phyloP scores from a whole-genome alignment of 371 early-diverging fungal genomes.

The Coemansia linderi region DNA sequence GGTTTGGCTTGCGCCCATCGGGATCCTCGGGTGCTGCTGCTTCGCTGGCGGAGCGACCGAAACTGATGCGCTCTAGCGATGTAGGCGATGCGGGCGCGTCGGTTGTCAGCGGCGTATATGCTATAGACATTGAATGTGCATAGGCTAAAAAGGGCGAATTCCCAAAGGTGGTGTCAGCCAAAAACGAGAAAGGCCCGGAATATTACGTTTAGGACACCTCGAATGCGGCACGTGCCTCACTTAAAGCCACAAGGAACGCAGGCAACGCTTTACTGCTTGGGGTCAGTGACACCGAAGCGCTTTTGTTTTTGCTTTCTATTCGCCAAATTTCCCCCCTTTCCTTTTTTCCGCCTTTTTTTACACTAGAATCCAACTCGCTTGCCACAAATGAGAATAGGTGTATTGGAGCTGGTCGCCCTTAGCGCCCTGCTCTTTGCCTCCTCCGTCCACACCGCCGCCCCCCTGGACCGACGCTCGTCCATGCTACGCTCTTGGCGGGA shows the following conservation, averaged over 20 bases:
- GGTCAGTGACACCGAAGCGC: not conserved
- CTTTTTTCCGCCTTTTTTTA: not conserved
- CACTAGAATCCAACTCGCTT: not conserved
- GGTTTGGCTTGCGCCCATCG: not conserved
- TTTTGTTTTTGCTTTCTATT: not conserved
- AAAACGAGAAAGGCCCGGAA: not conserved
- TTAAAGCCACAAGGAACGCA: not conserved
- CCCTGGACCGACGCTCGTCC: not conserved
- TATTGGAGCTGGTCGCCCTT: conserved; percentile 21
- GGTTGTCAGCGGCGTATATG: conserved; percentile 28
- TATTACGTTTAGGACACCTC: not conserved
- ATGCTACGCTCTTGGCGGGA: conserved; percentile 22
- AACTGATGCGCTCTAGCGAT: conserved; percentile 11
- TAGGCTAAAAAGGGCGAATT: not conserved
- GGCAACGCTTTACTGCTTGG: not conserved
- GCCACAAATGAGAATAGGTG: conserved; percentile 19
- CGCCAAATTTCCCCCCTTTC: conserved; percentile 1
- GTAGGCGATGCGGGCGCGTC: not conserved
- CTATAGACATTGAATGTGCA: conserved; percentile 11
- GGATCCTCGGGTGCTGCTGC: not conserved
- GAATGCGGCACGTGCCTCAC: not conserved
- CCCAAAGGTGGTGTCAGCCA: not conserved
- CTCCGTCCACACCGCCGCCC: not conserved
- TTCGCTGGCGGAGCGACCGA: conserved; percentile 2
- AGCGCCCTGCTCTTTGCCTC: conserved; percentile 1